Conservation (phyloP, 805 yeast genomes). For the Myxozyma udenii region DNA sequence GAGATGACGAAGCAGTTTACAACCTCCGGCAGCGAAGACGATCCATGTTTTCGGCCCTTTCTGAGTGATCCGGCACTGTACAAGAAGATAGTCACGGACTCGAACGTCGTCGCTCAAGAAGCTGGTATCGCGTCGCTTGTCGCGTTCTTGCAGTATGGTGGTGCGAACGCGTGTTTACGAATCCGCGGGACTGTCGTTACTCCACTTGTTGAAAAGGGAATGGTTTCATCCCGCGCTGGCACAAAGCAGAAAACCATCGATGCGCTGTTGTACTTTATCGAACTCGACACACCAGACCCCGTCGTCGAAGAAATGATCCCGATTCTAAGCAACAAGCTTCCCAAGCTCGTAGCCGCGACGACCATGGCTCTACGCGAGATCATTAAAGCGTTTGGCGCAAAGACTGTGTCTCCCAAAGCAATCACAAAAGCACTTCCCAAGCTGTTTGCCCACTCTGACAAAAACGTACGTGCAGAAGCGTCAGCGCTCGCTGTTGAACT, state of each 20-base stretch:
- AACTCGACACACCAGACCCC: constrained; percentile 62
- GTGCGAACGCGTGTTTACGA: constrained; percentile 41
- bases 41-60: constrained; percentile 52
- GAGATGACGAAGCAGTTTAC: constrained; percentile 55
- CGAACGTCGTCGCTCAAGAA: constrained; percentile 91
- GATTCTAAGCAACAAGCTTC: constrained; percentile 57
- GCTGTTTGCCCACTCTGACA: constrained; percentile 81
- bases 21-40: constrained; percentile 54
- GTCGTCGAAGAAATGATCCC: constrained; percentile 68
- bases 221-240: constrained; percentile 68
- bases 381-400: constrained; percentile 60
- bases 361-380: constrained; percentile 56
- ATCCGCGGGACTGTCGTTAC: constrained; percentile 43
- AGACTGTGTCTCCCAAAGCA: constrained; percentile 54
- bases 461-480: constrained; percentile 78
- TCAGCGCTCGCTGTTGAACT: constrained; percentile 63
- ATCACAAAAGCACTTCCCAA: constrained; percentile 59
- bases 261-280: constrained; percentile 60
- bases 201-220: constrained; percentile 72
- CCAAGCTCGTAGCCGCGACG: constrained; percentile 74
- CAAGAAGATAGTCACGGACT: constrained; percentile 62
- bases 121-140: constrained; percentile 60
- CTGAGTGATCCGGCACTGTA: constrained; percentile 53
- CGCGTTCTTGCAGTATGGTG: constrained; percentile 57
- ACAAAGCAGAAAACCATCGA: constrained; percentile 67